Percentiles rank a stretch among this genome's conserved stretches.
These are phyloP conservation scores for Elaeis oleifera DNA, from an alignment of 202 grass and related monocot species.

Conservation along the genomic window DNA sequence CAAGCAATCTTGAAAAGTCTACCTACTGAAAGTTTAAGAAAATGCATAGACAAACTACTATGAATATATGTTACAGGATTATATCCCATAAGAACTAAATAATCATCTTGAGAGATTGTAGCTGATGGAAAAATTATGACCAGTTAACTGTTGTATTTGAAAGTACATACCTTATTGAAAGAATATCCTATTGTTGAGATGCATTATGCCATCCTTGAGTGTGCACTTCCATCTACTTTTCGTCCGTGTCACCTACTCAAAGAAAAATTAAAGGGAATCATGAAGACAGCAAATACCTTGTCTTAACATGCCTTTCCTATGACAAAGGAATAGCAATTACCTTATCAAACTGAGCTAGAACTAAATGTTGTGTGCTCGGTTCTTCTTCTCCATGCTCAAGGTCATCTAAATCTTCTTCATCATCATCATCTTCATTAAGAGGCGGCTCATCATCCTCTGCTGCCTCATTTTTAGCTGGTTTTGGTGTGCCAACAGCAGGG, in stretches of 20 bases:
- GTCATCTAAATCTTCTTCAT: slow-evolving; percentile 71
- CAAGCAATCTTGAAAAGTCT: too few relatives aligned
- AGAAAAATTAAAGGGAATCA: slow-evolving; percentile 1
- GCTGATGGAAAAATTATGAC: neutral
- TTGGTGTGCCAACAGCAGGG: slow-evolving; percentile 54
- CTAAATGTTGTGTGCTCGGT: slow-evolving; percentile 74
- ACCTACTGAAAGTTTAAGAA: too few relatives aligned
- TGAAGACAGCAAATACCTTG: neutral
- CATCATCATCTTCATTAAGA: slow-evolving; percentile 90
- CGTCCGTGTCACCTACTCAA: slow-evolving; percentile 70
- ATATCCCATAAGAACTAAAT: too few relatives aligned
- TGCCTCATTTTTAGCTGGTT: slow-evolving; percentile 36
- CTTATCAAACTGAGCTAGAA: slow-evolving; percentile 96
- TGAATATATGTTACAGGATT: too few relatives aligned
- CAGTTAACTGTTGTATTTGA: slow-evolving; percentile 9
- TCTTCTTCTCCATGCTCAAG: slow-evolving; percentile 74
- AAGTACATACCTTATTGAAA: slow-evolving; percentile 80
- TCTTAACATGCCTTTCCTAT: neutral
- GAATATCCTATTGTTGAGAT: slow-evolving; percentile 89
- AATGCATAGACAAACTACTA: too few relatives aligned
- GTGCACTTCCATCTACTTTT: slow-evolving; percentile 99
- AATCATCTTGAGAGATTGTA: slow-evolving; percentile 1
- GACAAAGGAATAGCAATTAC: slow-evolving; percentile 26
- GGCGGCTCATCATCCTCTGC: slow-evolving; percentile 89
- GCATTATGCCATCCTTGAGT: slow-evolving; percentile 99